Evolutionary conservation across 2,329 filamentous ascomycete species (phyloP), one percentile per base, ranked within the genome.

Genomic region (Berkeleyomyces basicola): DNA sequence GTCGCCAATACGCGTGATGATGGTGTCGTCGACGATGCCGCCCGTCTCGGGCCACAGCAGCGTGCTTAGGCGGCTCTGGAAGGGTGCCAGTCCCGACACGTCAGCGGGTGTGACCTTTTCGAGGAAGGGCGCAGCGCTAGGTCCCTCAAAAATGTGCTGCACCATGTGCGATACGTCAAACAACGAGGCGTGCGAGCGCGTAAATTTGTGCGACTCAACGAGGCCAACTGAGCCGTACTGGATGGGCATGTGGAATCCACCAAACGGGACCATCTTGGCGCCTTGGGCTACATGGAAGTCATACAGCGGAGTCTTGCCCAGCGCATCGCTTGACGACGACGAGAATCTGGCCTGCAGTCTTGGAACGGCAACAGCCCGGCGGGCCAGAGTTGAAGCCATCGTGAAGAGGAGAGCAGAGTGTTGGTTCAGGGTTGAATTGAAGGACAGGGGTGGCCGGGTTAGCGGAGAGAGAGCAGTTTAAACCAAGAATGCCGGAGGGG

Each of bases 131-230:
- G 86, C 80, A 4, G 89, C 91, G 42, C 87, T 87, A 5, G 89
- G 83, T 0, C 93, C 93, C 60, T 82, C 82, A 71, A 99, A 84
- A 67, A 85, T 81, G 73, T 96, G 90, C 76, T 96, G 91, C 66
- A 86, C 90, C 92, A 97, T 97, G 76, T 97, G 93, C 72, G 87
- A 87, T 62, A 97, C 93, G 74, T 99, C 93, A 71, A 99, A 99
- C 67, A 99, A 77, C 67, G 90, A 96, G 64, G 89, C 87, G 74
- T 91, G 87, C 68, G 84, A 80, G 62, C 93, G 84, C 14, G 93
- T 97, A 80, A 92, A 96, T 69, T 84, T 80, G 77, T 97, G 93
- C 61, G 90, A 95, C 65, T 90, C 88, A 67, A 82, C 80, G 66
- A 96, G 86, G 68, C 86, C 85, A 67, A 88, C 79, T 67, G 84